phyloP scores from a whole-genome alignment of 164 flowering plant genomes.

The Vitis labrusca region DNA sequence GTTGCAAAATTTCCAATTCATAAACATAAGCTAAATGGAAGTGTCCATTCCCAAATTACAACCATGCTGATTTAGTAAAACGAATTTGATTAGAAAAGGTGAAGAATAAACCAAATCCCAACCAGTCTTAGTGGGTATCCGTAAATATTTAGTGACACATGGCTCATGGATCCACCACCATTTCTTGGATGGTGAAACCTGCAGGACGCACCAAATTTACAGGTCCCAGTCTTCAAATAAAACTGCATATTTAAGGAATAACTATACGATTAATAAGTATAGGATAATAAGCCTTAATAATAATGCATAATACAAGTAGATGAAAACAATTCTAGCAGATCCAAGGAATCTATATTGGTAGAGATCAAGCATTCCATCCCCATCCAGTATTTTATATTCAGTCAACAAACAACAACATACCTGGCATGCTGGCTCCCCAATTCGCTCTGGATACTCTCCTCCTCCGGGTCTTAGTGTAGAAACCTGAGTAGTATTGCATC shows the following conservation, averaged over 20 bases:
- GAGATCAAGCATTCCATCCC: background rate
- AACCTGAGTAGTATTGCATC: constrained; percentile 24
- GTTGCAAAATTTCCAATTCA: constrained; percentile 1
- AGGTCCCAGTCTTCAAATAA: constrained; percentile 45
- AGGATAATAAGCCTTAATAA: background rate
- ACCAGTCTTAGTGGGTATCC: constrained; percentile 47
- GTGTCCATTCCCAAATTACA: no score
- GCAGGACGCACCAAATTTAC: constrained; percentile 50
- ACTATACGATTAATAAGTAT: background rate
- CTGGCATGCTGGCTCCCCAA: constrained; percentile 46
- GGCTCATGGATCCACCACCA: constrained; percentile 34
- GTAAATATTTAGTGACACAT: constrained; percentile 29
- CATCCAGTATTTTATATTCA: background rate
- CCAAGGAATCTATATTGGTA: background rate
- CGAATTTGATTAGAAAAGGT: no score
- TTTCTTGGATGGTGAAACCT: constrained; percentile 48
- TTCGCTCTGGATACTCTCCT: constrained; percentile 50
- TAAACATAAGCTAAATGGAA: no score
- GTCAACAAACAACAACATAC: constrained; percentile 16
- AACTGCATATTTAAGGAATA: constrained; percentile 26
- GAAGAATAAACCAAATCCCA: constrained; percentile 7
- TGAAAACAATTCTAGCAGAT: background rate
- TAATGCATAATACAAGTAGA: background rate
- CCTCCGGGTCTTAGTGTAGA: constrained; percentile 38
- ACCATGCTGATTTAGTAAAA: no score